These are phyloP conservation scores for Metschnikowia corniflorae DNA, from an alignment of 805 yeast genomes.

Conservation along the genomic window DNA sequence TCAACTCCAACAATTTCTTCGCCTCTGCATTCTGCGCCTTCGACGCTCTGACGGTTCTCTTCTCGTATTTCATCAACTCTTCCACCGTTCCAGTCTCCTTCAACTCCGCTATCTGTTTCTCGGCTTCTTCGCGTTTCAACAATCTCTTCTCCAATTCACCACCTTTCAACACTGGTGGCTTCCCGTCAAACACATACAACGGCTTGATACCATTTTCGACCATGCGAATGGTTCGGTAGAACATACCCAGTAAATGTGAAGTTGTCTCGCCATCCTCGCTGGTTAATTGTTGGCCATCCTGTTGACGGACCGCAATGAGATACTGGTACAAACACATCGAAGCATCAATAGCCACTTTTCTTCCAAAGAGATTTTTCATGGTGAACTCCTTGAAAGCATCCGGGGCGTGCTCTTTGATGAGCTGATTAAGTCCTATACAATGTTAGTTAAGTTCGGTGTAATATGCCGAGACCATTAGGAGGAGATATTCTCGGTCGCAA, in stretches of 20 bases:
- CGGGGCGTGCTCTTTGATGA: conserved; percentile 89
- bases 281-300: conserved; percentile 91
- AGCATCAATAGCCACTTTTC: conserved; percentile 96
- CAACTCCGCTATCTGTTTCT: conserved; percentile 64
- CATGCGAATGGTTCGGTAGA: conserved; percentile 86
- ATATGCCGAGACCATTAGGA: no score
- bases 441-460: conserved; percentile 2
- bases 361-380: conserved; percentile 81
- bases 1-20: conserved; percentile 66
- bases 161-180: conserved; percentile 91
- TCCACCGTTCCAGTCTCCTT: conserved; percentile 79
- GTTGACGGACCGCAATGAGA: conserved; percentile 92
- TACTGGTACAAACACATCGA: conserved; percentile 97
- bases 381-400: conserved; percentile 71
- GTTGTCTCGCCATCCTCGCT: conserved; percentile 87
- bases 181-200: conserved; percentile 94
- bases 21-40: conserved; percentile 94
- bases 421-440: conserved; percentile 67
- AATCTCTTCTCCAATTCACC: conserved; percentile 89
- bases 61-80: conserved; percentile 71
- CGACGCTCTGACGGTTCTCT: conserved; percentile 86
- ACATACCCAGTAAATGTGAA: conserved; percentile 94
- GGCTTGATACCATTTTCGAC: conserved; percentile 95
- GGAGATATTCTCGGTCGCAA: neutral
- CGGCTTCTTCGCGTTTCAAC: conserved; percentile 78